Percentiles rank a stretch among this genome's conserved stretches.
These are phyloP conservation scores for Phytophthora lateralis DNA, from an alignment of 352 stramenopile genomes.

Conservation along the genomic window DNA sequence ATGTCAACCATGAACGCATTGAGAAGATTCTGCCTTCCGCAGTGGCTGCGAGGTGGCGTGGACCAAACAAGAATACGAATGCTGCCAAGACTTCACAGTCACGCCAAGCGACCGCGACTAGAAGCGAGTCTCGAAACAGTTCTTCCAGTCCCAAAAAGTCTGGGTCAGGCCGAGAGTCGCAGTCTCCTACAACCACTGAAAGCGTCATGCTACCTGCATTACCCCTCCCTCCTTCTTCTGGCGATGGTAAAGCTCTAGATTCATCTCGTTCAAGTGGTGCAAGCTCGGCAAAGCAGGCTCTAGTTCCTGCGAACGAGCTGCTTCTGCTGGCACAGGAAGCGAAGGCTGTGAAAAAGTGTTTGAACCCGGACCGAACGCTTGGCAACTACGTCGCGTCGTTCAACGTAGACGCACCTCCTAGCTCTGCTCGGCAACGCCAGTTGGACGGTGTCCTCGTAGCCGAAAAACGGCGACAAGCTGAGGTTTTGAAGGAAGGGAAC, in stretches of 20 bases:
- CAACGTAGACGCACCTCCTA: constrained; percentile 61
- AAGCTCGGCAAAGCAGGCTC: constrained; percentile 14
- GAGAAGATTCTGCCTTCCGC: constrained; percentile 46
- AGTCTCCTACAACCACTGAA: not conserved
- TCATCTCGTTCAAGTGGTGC: not conserved
- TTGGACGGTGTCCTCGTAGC: constrained; percentile 38
- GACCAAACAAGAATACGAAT: not conserved
- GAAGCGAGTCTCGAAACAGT: not conserved
- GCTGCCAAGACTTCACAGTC: constrained; percentile 8
- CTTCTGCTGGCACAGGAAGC: constrained; percentile 43
- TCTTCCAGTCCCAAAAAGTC: not conserved
- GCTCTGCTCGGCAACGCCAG: constrained; percentile 32
- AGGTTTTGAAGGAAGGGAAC: constrained; percentile 66
- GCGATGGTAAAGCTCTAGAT: not conserved
- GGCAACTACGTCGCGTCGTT: constrained; percentile 55
- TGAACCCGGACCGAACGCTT: constrained; percentile 36
- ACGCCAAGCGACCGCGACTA: not conserved
- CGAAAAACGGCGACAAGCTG: constrained; percentile 36
- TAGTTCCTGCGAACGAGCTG: constrained; percentile 67
- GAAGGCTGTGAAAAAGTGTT: constrained; percentile 24
- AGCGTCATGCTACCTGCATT: not conserved
- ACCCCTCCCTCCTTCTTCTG: not conserved
- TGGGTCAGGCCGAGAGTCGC: not conserved
- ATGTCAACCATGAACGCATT: constrained; percentile 58
- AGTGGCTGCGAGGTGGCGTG: not conserved